Evolutionary conservation across 2,329 filamentous ascomycete genomes (phyloP).

Genomic region (Keithomyces neogunnii): DNA sequence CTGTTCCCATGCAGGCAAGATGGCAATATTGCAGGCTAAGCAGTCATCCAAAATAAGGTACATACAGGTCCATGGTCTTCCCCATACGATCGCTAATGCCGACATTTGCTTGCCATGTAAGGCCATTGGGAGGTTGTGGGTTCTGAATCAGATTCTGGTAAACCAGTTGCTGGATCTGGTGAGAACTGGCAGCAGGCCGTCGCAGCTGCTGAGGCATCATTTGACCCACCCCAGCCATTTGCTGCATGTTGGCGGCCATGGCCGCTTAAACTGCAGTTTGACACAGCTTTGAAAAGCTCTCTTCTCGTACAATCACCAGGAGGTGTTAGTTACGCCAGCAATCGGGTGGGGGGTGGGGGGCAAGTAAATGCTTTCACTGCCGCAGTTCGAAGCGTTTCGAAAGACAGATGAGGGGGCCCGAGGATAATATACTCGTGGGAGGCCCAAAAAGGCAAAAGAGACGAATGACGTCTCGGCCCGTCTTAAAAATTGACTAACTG

Average conservation of each 20-base stretch:
- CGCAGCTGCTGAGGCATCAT: constrained; percentile 37
- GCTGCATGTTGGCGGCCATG: constrained; percentile 54
- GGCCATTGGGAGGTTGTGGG: constrained; percentile 21
- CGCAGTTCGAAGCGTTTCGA: neutral
- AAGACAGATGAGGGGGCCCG: neutral
- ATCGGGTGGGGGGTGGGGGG: neutral
- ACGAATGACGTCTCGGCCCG: neutral
- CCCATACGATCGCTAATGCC: constrained; percentile 31
- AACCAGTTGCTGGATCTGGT: constrained; percentile 29
- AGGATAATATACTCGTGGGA: neutral
- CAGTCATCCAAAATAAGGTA: constrained; percentile 5
- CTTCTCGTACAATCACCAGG: neutral
- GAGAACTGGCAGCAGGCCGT: constrained; percentile 14
- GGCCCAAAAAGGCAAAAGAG: neutral
- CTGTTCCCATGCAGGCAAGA: neutral
- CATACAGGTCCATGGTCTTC: constrained; percentile 35
- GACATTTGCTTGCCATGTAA: constrained; percentile 31
- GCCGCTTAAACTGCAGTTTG: constrained; percentile 24
- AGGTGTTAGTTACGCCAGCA: neutral
- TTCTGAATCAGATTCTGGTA: constrained; percentile 30
- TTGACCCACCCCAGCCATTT: constrained; percentile 41
- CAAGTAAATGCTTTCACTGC: neutral
- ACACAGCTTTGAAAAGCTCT: neutral
- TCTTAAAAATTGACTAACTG: neutral
- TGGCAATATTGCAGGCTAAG: neutral